Evolutionary conservation across 305 asterid species (phyloP).

Genomic region (Fraxinus latifolia): DNA sequence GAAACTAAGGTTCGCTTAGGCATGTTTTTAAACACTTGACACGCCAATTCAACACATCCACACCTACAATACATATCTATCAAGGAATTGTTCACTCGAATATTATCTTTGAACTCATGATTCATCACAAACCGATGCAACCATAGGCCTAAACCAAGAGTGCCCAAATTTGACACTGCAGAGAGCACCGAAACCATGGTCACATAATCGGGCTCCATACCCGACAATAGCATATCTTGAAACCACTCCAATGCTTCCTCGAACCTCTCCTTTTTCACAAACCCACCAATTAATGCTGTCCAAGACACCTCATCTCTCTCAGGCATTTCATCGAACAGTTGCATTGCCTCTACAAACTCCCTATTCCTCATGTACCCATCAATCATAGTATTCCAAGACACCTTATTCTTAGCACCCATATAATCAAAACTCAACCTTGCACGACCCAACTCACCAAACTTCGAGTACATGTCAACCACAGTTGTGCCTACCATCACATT

Average conservation of each 20-base stretch:
- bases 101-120: constrained; percentile 35
- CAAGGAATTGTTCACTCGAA: constrained; percentile 56
- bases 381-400: constrained; percentile 71
- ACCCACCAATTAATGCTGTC: constrained; percentile 73
- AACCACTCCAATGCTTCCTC: constrained; percentile 66
- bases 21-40: constrained; percentile 60
- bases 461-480: constrained; percentile 64
- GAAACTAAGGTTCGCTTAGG: constrained; percentile 55
- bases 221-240: constrained; percentile 57
- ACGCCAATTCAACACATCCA: constrained; percentile 60
- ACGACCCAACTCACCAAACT: constrained; percentile 38
- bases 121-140: constrained; percentile 44
- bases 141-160: constrained; percentile 71
- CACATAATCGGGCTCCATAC: constrained; percentile 62
- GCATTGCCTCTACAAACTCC: constrained; percentile 42
- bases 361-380: constrained; percentile 64
- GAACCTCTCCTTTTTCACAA: constrained; percentile 52
- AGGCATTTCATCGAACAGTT: constrained; percentile 71
- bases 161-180: constrained; percentile 67
- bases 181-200: constrained; percentile 57
- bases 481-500: constrained; percentile 74
- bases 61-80: constrained; percentile 77
- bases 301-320: constrained; percentile 66
- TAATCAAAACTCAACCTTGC: constrained; percentile 54
- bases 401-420: constrained; percentile 48